These are phyloP conservation scores for Carex pumila DNA, from an alignment of 176 grass and related monocot genomes.

Conservation along the genomic window DNA sequence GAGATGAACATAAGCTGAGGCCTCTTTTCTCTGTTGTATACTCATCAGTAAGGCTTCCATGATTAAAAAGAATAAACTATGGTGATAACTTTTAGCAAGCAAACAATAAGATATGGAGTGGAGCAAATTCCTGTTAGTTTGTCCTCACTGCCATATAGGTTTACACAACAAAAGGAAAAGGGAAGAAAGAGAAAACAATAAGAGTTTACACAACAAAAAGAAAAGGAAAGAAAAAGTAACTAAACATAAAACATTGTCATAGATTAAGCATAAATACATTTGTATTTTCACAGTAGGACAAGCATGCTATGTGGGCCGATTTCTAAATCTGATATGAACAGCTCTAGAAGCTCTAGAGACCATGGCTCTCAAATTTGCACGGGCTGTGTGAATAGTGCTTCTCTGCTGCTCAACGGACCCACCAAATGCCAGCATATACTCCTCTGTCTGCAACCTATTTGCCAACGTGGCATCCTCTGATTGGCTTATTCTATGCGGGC, in stretches of 20 bases:
- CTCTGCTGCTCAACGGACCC: conserved; percentile 26
- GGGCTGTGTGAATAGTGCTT: conserved; percentile 31
- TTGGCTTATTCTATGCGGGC: conserved; percentile 11
- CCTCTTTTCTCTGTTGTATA: not conserved
- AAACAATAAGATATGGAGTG: not conserved
- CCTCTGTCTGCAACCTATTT: conserved; percentile 71
- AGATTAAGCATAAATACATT: not conserved
- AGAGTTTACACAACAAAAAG: not conserved
- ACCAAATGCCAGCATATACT: conserved; percentile 62
- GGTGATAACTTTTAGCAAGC: not conserved
- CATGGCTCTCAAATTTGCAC: conserved; percentile 61
- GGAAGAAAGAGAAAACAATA: not conserved
- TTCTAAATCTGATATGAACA: conserved; percentile 23
- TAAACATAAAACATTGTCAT: not conserved
- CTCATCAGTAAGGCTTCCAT: not conserved
- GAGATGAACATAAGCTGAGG: not conserved
- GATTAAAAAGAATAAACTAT: not conserved
- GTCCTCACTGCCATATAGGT: not conserved
- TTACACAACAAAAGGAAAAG: not conserved
- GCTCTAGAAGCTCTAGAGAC: conserved; percentile 41
- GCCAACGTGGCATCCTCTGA: conserved; percentile 70
- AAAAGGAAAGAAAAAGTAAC: not conserved
- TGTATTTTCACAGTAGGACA: not conserved
- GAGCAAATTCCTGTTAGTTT: not conserved
- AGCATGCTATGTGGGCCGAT: not conserved